Base-by-base conservation (phyloP, 108 stramenopile genomes). In the Nitzschia inconspicua region DNA sequence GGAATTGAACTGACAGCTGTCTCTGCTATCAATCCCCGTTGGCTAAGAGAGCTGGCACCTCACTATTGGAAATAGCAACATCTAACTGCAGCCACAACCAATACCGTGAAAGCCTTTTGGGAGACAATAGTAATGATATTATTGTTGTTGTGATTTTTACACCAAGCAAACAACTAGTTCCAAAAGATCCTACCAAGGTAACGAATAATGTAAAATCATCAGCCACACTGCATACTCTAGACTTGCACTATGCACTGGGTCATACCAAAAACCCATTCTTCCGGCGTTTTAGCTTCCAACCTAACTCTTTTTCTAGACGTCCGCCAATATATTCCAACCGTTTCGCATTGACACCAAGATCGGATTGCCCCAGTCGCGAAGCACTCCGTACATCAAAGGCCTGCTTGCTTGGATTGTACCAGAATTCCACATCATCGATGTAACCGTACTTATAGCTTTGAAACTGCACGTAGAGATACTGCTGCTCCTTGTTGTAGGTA, bases 31-130 rank as follows among this genome's bases (percentile, higher is more conserved):
- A 83, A 95, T 60, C 94, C 95, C 0, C 63, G 90, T 43, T 99
- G 99, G 99, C 77, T 99, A 10, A 64, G 83, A 48, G 95, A 98
- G 64, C 65, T 98, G 23, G 99, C 99, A n/a, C 97, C 97, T 30
- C 95, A 98, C 68, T 98, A 96, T 71, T 99, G 87, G 86, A 63
- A 66, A 23, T 82, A 60, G 61, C 30, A 47, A 9, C n/a, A n/a
- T n/a, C n/a, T n/a, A n/a, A n/a, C n/a, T n/a, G n/a, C n/a, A n/a
- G n/a, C n/a, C n/a, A n/a, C n/a, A n/a, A n/a, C n/a, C n/a, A n/a
- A n/a, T n/a, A n/a, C n/a, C n/a, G n/a, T n/a, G n/a, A n/a, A n/a
- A n/a, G n/a, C n/a, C n/a, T n/a, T n/a, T n/a, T n/a, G n/a, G n/a
- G n/a, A n/a, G n/a, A n/a, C n/a, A n/a, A n/a, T n/a, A n/a, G n/a